Conservation (phyloP, 805 yeast species). For the Ogataea ramenticola region DNA sequence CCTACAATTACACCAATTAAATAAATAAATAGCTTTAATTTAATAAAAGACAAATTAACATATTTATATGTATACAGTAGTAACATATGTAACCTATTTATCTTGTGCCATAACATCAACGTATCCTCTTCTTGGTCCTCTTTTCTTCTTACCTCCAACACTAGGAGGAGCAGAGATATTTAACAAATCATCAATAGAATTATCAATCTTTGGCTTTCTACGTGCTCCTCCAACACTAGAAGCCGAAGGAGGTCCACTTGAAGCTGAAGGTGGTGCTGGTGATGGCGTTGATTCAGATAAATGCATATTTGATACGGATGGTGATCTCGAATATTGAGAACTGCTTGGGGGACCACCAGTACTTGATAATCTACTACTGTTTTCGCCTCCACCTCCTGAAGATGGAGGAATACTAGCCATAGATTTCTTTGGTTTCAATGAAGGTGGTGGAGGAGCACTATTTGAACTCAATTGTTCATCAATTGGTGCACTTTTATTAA, state of each 20-base stretch:
- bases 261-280: background rate
- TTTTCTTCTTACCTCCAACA: constrained; percentile 37
- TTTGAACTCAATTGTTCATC: constrained; percentile 53
- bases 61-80: background rate
- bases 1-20: too few species aligned
- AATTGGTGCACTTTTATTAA: constrained; percentile 57
- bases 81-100: background rate
- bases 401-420: constrained; percentile 20
- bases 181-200: constrained; percentile 20
- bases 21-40: too few species aligned
- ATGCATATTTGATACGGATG: background rate
- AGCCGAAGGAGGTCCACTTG: too few species aligned
- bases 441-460: constrained; percentile 77
- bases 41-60: too few species aligned
- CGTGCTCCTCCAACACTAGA: background rate
- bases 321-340: constrained; percentile 2
- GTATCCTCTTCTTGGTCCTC: constrained; percentile 52
- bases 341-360: constrained; percentile 3
- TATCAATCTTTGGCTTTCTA: constrained; percentile 12
- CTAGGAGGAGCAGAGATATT: constrained; percentile 22
- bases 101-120: constrained; percentile 53
- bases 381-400: constrained; percentile 5
- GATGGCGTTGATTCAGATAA: background rate
- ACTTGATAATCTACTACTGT: background rate
- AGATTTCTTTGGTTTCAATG: constrained; percentile 18